Evolutionary conservation across 495 filamentous ascomycete genomes (phyloP), one percentile per base, ranked within the genome.

Genomic region (Opeltia flavorubescens): DNA sequence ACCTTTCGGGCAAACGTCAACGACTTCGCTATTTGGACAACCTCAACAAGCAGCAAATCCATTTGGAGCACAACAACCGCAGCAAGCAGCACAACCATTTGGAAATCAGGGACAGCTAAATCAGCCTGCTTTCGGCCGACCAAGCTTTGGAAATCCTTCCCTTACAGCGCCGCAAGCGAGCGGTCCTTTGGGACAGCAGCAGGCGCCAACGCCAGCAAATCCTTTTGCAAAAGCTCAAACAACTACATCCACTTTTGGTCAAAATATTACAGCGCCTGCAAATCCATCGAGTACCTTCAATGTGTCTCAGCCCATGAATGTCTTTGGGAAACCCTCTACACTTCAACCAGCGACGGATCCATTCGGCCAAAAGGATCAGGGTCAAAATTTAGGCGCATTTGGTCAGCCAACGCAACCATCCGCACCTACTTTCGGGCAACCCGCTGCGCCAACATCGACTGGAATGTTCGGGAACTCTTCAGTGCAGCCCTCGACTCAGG

Each of bases 391-490:
- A 34, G 25, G 54, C 27, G 52, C 59, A 1, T 71, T 74, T 48
- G 70, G 71, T 15, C 69, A 74, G 35, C 61, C 51, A 23, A 46
- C 50, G 25, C 26, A 15, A 24, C 25, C 67, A 34, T 57, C 62
- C 56, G 12, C 55, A 30, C 24, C 68, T 11, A 39, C 50, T 23
- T 57, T 59, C 47, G 58, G 58, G 11, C 59, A 70, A 35, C 53
- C 65, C 3, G 46, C 65, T 39, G 23, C 62, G 47, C 43, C 56
- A 18, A 47, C 58, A 7, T 53, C 59, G 9, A 38, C 44, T 8
- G 33, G 12, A 34, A 40, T 28, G n/a, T 50, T 67, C 44, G 59
- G 60, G 3, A 53, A 60, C 47, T 51, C 60, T 28, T 45, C 57
- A 15, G 42, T 45, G 27, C 29, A 48, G 30, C 42, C 53, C 0